A percentile compares a stretch with the other conserved stretches of the same genome.
These are phyloP conservation scores for Ceratobasidium papillatum DNA, from an alignment of 1,284 basidiomycete species.

Conservation along the genomic window DNA sequence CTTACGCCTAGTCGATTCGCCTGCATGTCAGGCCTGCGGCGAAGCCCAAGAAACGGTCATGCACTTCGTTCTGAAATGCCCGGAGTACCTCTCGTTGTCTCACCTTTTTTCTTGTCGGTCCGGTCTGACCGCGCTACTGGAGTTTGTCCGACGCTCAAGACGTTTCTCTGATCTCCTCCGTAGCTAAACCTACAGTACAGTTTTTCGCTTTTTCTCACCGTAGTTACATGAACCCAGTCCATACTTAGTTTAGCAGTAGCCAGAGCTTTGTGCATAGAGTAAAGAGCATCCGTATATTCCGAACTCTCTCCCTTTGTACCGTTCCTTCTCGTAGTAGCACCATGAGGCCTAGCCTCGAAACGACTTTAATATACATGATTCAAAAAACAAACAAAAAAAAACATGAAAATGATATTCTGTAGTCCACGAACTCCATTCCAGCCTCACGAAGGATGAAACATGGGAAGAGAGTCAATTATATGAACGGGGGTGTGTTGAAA, in stretches of 20 bases:
- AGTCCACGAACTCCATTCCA: too few species aligned
- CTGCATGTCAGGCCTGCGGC: not conserved
- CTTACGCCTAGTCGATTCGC: not conserved
- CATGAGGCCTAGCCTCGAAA: not conserved
- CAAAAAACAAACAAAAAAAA: not conserved
- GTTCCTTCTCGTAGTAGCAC: not conserved
- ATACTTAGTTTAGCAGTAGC: not conserved
- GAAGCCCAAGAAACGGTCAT: not conserved
- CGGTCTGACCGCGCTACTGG: not conserved
- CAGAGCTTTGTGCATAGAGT: not conserved
- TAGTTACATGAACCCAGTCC: not conserved
- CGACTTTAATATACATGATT: not conserved
- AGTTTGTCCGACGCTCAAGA: not conserved
- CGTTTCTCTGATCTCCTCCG: not conserved
- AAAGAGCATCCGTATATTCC: not conserved
- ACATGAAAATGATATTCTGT: not conserved
- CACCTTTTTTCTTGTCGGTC: not conserved
- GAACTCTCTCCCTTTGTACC: not conserved
- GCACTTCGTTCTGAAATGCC: constrained; percentile 3
- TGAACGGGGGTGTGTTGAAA: too few species aligned
- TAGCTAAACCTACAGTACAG: not conserved
- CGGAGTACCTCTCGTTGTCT: not conserved
- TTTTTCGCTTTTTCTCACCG: not conserved
- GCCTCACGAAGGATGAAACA: too few species aligned
- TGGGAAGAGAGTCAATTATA: too few species aligned